Conservation (phyloP, 1,284 basidiomycete genomes). For the Tylopilus sp. region DNA sequence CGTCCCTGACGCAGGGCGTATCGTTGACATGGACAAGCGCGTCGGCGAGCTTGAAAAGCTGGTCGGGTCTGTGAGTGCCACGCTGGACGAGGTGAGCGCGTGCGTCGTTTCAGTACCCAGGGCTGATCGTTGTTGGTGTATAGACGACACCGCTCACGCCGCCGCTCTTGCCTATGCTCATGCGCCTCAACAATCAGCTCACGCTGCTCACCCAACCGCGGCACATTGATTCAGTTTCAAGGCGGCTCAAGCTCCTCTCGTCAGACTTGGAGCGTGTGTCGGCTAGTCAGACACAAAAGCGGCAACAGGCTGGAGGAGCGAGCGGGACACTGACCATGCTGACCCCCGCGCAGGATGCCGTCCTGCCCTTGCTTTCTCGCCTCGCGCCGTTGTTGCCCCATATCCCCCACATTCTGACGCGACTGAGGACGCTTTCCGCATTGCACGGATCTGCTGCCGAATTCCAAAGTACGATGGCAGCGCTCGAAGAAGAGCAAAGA, state of each 20-base stretch:
- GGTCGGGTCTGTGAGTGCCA: constrained; percentile 70
- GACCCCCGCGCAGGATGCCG: constrained; percentile 57
- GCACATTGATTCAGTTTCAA: constrained; percentile 94
- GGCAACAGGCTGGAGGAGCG: constrained; percentile 37
- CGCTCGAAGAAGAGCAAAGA: constrained; percentile 72
- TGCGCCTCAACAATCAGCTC: constrained; percentile 82
- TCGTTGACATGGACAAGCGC: constrained; percentile 76
- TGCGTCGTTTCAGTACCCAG: neutral
- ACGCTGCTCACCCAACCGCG: constrained; percentile 91
- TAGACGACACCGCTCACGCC: constrained; percentile 60
- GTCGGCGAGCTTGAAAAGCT: constrained; percentile 78
- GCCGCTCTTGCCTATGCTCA: constrained; percentile 80
- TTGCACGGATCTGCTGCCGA: constrained; percentile 82
- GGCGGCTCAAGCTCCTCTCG: constrained; percentile 88
- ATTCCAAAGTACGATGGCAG: constrained; percentile 69
- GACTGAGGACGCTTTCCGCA: constrained; percentile 79
- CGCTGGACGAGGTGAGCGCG: constrained; percentile 67
- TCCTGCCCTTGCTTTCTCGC: constrained; percentile 77
- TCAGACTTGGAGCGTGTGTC: constrained; percentile 90
- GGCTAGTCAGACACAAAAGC: constrained; percentile 29
- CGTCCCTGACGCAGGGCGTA: constrained; percentile 43
- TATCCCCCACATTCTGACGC: constrained; percentile 86
- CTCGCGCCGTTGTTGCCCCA: constrained; percentile 87
- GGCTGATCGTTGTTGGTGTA: constrained; percentile 4
- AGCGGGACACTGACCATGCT: constrained; percentile 38